These are phyloP conservation scores for Lactarius trivialis DNA, from an alignment of 768 basidiomycete genomes.

Conservation along the genomic window DNA sequence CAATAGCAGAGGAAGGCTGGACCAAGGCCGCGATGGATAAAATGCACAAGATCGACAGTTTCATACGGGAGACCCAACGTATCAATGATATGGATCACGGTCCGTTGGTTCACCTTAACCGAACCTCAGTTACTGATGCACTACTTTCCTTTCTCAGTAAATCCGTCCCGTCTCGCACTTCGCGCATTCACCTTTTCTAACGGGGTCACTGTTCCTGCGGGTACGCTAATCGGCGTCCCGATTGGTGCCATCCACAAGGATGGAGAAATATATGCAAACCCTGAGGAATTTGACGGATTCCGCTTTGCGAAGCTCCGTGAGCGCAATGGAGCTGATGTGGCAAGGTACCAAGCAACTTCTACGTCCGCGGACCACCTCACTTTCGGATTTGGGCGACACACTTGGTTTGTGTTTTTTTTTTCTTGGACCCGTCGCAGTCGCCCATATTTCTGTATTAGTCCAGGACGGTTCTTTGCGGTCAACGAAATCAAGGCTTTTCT, in stretches of 20 bases:
- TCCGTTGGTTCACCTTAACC: background rate
- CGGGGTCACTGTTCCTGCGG: conserved; percentile 34
- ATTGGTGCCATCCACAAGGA: conserved; percentile 35
- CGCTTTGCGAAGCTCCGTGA: conserved; percentile 33
- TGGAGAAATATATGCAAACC: conserved; percentile 36
- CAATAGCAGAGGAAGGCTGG: conserved; percentile 23
- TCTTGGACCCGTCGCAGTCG: too few relatives aligned
- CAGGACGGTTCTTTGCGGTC: conserved; percentile 27
- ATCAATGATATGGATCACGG: conserved; percentile 3
- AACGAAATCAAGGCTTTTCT: conserved; percentile 25
- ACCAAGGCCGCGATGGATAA: conserved; percentile 13
- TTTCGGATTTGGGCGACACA: conserved; percentile 27
- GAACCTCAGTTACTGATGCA: background rate
- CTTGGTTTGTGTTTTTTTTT: conserved; percentile 23
- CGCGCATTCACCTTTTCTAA: conserved; percentile 30
- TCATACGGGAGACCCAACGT: conserved; percentile 25
- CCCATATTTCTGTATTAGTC: conserved; percentile 14
- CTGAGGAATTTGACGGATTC: conserved; percentile 37
- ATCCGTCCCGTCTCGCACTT: conserved; percentile 25
- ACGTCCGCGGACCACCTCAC: conserved; percentile 30
- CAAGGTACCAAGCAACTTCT: conserved; percentile 26
- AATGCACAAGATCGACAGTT: conserved; percentile 27
- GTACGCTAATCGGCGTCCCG: conserved; percentile 34
- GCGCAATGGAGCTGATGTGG: conserved; percentile 14
- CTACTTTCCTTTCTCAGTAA: conserved; percentile 10